phyloP scores from a whole-genome alignment of 2,329 filamentous ascomycete species.

The Microcera coccophila region DNA sequence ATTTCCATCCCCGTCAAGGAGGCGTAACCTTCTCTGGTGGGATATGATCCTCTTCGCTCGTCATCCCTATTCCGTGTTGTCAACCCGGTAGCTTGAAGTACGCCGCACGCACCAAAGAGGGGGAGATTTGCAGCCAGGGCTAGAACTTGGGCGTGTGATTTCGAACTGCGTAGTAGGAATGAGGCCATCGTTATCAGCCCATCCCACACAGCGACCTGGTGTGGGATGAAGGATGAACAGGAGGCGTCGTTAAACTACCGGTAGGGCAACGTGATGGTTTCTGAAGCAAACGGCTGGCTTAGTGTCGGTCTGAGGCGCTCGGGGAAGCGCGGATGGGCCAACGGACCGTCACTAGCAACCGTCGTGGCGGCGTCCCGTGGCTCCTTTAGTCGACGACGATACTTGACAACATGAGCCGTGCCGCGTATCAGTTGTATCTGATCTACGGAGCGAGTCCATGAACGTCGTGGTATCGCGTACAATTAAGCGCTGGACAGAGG shows the following conservation, averaged over 20 bases:
- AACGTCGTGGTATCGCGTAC: background rate
- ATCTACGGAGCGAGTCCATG: too few species aligned
- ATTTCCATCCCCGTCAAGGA: too few species aligned
- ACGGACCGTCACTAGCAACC: background rate
- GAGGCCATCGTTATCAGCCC: background rate
- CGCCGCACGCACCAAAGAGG: too few species aligned
- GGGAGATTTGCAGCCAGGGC: background rate
- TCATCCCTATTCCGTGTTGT: too few species aligned
- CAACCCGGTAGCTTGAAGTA: too few species aligned
- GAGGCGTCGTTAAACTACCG: too few species aligned
- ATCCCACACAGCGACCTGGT: conserved; percentile 1
- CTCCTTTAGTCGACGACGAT: background rate
- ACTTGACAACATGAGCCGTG: too few species aligned
- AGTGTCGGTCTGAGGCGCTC: background rate
- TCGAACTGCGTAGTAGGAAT: background rate
- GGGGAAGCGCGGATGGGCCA: background rate
- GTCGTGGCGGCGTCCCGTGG: conserved; percentile 1
- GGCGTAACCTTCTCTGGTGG: too few species aligned
- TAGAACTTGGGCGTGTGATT: background rate
- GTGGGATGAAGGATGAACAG: background rate
- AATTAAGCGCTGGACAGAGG: too few species aligned
- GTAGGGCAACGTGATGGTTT: background rate
- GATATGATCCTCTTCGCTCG: too few species aligned
- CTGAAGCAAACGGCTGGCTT: background rate
- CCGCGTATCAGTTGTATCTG: too few species aligned